Conservation (phyloP, 805 yeast species). For the Groenewaldozyma salmanticensis region DNA sequence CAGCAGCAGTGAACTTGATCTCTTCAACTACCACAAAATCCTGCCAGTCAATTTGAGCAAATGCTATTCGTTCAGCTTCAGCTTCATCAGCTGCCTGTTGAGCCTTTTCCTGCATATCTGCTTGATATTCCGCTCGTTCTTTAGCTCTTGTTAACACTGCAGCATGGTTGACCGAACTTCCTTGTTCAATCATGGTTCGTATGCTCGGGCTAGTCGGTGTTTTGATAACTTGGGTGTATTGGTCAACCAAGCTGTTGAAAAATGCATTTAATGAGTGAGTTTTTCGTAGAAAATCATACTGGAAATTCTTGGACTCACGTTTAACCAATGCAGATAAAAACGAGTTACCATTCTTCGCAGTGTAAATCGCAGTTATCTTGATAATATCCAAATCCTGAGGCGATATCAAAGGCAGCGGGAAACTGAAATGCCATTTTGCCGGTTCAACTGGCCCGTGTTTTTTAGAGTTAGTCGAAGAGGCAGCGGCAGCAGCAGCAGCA, state of each 20-base stretch:
- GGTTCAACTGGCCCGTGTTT: constrained; percentile 20
- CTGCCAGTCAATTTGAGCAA: constrained; percentile 80
- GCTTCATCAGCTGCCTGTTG: constrained; percentile 29
- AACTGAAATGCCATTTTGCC: constrained; percentile 23
- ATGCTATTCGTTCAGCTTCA: constrained; percentile 40
- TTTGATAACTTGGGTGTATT: constrained; percentile 39
- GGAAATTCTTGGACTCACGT: constrained; percentile 30
- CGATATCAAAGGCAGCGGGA: constrained; percentile 36
- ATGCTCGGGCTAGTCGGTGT: too few species aligned
- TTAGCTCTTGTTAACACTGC: constrained; percentile 39
- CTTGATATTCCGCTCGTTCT: constrained; percentile 46
- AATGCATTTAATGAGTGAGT: constrained; percentile 51
- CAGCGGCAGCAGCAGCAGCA: constrained; percentile 3
- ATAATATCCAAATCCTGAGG: constrained; percentile 57
- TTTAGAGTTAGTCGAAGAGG: constrained; percentile 3
- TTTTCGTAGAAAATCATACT: constrained; percentile 57
- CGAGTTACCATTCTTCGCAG: constrained; percentile 48
- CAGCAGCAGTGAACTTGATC: constrained; percentile 48
- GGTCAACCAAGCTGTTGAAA: constrained; percentile 42
- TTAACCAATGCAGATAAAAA: constrained; percentile 34
- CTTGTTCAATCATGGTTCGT: constrained; percentile 14
- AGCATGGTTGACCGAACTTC: constrained; percentile 23
- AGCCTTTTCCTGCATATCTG: constrained; percentile 28
- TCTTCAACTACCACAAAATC: constrained; percentile 66
- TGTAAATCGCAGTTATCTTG: constrained; percentile 60